phyloP scores from a whole-genome alignment of 805 yeast genomes.

The Yarrowia divulgata region DNA sequence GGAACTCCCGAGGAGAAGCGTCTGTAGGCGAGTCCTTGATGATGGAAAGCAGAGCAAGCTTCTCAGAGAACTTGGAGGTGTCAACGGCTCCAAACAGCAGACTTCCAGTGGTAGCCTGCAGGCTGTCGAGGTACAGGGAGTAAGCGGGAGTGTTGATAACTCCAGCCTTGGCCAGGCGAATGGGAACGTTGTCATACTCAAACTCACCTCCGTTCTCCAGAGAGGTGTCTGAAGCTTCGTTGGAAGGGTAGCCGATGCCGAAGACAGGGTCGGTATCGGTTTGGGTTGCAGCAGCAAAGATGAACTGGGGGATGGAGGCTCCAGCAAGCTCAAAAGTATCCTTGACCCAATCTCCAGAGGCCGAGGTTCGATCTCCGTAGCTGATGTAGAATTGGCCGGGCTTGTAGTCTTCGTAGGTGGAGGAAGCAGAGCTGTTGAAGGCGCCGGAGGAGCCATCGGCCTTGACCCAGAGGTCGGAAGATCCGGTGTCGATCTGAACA shows the following conservation, averaged over 20 bases:
- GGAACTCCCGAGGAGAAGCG: background rate
- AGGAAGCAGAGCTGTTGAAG: constrained; percentile 40
- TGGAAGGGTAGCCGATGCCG: constrained; percentile 42
- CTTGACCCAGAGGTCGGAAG: constrained; percentile 69
- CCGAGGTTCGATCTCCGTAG: constrained; percentile 51
- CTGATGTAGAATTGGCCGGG: constrained; percentile 43
- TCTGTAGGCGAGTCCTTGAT: constrained; percentile 37
- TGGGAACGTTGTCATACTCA: constrained; percentile 48
- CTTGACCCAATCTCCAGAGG: constrained; percentile 62
- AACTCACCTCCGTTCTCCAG: background rate
- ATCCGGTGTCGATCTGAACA: constrained; percentile 71
- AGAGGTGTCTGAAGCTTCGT: background rate
- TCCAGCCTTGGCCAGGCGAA: constrained; percentile 52
- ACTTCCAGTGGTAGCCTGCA: constrained; percentile 53
- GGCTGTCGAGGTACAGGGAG: constrained; percentile 58
- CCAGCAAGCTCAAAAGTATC: constrained; percentile 64
- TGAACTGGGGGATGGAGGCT: constrained; percentile 52
- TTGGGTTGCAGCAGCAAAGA: constrained; percentile 41
- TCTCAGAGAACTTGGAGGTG: constrained; percentile 62
- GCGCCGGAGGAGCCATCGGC: constrained; percentile 21
- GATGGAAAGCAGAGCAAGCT: constrained; percentile 48
- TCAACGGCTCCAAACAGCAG: constrained; percentile 74
- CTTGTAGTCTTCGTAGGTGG: constrained; percentile 44
- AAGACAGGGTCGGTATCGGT: constrained; percentile 40
- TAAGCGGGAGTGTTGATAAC: constrained; percentile 53